phyloP scores from a whole-genome alignment of 805 yeast species.

The Candida sanyiensis region DNA sequence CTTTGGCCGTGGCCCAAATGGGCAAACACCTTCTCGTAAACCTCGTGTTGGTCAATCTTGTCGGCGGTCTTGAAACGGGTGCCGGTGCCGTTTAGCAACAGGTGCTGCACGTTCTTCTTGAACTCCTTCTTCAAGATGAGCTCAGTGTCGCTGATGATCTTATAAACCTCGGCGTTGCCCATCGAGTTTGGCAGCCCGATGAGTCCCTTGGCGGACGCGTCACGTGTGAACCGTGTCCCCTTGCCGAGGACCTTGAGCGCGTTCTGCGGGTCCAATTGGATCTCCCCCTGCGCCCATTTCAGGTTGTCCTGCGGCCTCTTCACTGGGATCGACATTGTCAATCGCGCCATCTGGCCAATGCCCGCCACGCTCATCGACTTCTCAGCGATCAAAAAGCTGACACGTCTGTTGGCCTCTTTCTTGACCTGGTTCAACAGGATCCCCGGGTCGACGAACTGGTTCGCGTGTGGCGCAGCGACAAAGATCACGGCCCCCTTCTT shows the following conservation, averaged over 20 bases:
- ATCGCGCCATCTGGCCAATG: conserved; percentile 71
- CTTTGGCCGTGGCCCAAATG: conserved; percentile 78
- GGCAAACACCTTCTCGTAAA: conserved; percentile 78
- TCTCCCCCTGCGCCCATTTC: conserved; percentile 57
- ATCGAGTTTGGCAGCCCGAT: conserved; percentile 71
- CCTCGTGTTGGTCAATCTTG: conserved; percentile 79
- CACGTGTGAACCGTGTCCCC: conserved; percentile 57
- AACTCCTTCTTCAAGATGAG: conserved; percentile 66
- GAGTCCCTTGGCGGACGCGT: conserved; percentile 57
- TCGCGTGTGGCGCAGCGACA: conserved; percentile 98
- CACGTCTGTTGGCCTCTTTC: conserved; percentile 57
- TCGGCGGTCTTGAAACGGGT: conserved; percentile 66
- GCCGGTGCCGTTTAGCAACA: conserved; percentile 53
- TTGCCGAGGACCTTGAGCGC: conserved; percentile 54
- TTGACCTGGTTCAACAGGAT: conserved; percentile 79
- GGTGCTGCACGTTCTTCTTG: conserved; percentile 39
- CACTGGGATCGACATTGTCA: conserved; percentile 84
- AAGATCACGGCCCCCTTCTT: conserved; percentile 78
- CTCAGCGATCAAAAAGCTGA: conserved; percentile 82
- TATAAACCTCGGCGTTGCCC: conserved; percentile 69
- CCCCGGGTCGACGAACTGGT: conserved; percentile 77
- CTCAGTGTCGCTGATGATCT: conserved; percentile 68
- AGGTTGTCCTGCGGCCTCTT: conserved; percentile 87
- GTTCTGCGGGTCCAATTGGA: conserved; percentile 49
- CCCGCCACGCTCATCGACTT: conserved; percentile 58